Conservation (phyloP, 129 eudicot genomes). For the Solidago caesia region DNA sequence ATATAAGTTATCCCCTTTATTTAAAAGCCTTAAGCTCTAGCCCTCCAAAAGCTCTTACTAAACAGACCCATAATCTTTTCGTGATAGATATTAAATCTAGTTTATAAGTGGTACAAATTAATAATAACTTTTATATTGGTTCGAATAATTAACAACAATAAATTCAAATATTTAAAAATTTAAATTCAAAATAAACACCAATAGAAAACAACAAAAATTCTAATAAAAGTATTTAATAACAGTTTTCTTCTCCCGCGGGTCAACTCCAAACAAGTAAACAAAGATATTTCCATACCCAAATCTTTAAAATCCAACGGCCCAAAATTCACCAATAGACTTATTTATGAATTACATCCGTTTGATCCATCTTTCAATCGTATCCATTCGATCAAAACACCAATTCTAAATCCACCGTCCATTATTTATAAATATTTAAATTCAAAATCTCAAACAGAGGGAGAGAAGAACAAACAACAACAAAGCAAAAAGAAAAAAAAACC, state of each 20-base stretch:
- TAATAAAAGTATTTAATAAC: neutral
- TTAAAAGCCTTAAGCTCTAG: no score
- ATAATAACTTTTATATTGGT: no score
- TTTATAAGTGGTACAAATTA: no score
- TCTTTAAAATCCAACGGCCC: slow-evolving; percentile 16
- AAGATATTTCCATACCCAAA: slow-evolving; percentile 18
- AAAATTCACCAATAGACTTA: neutral
- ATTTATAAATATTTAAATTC: slow-evolving; percentile 60
- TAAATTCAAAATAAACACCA: no score
- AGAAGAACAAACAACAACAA: neutral
- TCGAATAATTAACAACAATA: no score
- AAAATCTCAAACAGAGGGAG: slow-evolving; percentile 84
- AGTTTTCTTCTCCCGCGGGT: slow-evolving; percentile 14
- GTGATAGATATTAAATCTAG: no score
- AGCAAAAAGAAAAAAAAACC: no score
- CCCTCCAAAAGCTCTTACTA: no score
- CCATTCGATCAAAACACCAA: slow-evolving; percentile 45
- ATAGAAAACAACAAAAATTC: no score
- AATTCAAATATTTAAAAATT: no score
- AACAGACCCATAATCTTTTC: no score
- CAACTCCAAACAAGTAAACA: slow-evolving; percentile 8
- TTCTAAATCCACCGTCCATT: slow-evolving; percentile 34
- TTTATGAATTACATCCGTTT: slow-evolving; percentile 27
- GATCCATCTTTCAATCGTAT: slow-evolving; percentile 17
- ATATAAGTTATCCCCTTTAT: no score